These are phyloP conservation scores for Tolypocladium sp. DNA, from an alignment of 2,329 filamentous ascomycete species.

Conservation along the genomic window DNA sequence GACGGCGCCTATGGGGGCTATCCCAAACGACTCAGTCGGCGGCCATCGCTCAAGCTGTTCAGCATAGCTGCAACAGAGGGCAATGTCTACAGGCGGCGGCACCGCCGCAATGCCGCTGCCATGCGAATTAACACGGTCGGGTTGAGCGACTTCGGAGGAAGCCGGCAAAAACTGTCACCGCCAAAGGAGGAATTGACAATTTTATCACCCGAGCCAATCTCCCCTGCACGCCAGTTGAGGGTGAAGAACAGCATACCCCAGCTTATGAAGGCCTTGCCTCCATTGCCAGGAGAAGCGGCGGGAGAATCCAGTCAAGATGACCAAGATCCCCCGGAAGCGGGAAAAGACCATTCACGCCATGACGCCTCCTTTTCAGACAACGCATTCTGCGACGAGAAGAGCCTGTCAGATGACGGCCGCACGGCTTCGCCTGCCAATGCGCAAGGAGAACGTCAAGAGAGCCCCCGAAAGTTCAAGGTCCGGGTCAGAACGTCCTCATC, in stretches of 20 bases:
- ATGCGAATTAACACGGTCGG: conserved; percentile 10
- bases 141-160: conserved; percentile 1
- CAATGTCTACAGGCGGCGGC: conserved; percentile 7
- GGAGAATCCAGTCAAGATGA: background rate
- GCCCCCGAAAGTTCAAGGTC: conserved; percentile 17
- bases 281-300: conserved; percentile 25
- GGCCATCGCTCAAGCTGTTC: conserved; percentile 2
- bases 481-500: conserved; percentile 14
- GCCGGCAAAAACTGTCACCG: background rate
- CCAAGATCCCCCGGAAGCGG: background rate
- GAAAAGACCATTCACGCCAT: background rate
- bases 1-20: background rate
- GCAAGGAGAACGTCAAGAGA: conserved; percentile 2
- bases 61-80: background rate
- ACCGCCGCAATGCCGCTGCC: conserved; percentile 17
- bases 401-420: background rate
- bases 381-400: background rate
- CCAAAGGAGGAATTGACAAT: conserved; percentile 18
- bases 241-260: conserved; percentile 40
- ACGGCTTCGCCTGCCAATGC: background rate
- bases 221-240: conserved; percentile 32
- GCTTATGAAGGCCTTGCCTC: conserved; percentile 43
- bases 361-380: background rate
- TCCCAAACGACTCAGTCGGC: background rate
- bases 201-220: conserved; percentile 39